Conservation (phyloP, 2,329 filamentous ascomycete species). For the Chaetomium sp. region DNA sequence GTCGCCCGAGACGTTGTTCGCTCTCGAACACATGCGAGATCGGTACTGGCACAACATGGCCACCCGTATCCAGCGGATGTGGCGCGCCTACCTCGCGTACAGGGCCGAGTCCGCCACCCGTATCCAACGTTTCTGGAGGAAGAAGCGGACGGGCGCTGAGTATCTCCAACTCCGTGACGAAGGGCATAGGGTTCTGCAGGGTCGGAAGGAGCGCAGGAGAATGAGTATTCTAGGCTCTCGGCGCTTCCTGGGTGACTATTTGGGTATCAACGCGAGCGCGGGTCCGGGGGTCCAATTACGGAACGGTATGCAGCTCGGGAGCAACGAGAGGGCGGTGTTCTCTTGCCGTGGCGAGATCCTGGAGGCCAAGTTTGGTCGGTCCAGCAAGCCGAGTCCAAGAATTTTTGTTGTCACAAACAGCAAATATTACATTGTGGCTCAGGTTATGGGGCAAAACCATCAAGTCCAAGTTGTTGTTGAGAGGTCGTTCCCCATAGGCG, state of each 20-base stretch:
- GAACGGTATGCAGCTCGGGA: conserved; percentile 61
- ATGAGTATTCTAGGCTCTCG: conserved; percentile 89
- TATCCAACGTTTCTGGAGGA: conserved; percentile 93
- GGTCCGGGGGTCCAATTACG: conserved; percentile 79
- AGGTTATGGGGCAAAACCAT: conserved; percentile 73
- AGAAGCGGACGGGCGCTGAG: conserved; percentile 83
- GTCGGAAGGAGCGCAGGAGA: conserved; percentile 82
- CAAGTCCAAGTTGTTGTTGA: conserved; percentile 78
- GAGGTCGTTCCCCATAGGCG: conserved; percentile 71
- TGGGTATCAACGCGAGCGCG: conserved; percentile 74
- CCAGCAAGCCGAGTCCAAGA: conserved; percentile 85
- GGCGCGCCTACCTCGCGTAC: conserved; percentile 93
- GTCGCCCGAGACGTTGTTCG: conserved; percentile 92
- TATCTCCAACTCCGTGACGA: conserved; percentile 83
- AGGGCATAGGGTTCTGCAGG: conserved; percentile 73
- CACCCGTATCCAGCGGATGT: conserved; percentile 91
- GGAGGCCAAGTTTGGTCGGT: conserved; percentile 91
- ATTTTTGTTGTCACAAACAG: conserved; percentile 77
- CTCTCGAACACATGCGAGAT: conserved; percentile 94
- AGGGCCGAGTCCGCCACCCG: conserved; percentile 85
- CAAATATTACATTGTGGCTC: conserved; percentile 84
- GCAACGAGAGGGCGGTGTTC: conserved; percentile 73
- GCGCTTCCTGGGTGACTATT: conserved; percentile 89
- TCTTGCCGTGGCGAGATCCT: conserved; percentile 86
- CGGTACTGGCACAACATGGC: conserved; percentile 99